Evolutionary conservation across 805 yeast genomes (phyloP), one percentile per base, ranked within the genome.

Genomic region (Sugiyamaella americana): DNA sequence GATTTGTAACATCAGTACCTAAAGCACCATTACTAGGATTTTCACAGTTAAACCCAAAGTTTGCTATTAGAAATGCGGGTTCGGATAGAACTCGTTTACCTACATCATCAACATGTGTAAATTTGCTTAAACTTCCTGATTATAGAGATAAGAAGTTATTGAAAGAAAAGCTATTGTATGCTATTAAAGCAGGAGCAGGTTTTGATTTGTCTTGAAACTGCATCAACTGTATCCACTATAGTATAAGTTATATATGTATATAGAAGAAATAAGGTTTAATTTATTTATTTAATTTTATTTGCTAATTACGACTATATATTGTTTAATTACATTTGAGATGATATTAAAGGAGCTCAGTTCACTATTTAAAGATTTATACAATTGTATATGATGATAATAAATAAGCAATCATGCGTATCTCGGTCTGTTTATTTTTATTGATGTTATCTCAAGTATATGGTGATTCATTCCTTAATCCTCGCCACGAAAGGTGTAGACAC

Each of bases 1-100:
- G 86, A 60, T 93, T 91, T 68, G 96, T 87, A 22, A 93, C 98
- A 0, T 84, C 96, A 0, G 95, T 87, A 1, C 82, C 96, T 1
- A 75, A 89, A 50, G 96, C 95, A 0, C 98, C 98, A 1, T 69
- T 93, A 36, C 71, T 87, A 21, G 98, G 98, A 0, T 91, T 93
- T 60, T 71, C 75, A 11, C 78, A 81, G 2, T 69, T 87, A 40
- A 68, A 66, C 24, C 98, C 98, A 0, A 71, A 70, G 46, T 87
- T 93, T 64, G 95, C 95, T 1, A 82, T 93, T 40, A 63, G 86
- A 34, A 80, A 80, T 53, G 73, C 82, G 0, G 93, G 91, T 0
- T 46, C 60, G 6, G 76, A 76, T 22, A 53, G 58, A 1, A 71
- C 70, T 1, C 67, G 94, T 24, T 68, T 93, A 35, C 98, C 98